Percentiles rank a stretch among this genome's conserved stretches.
Evolutionary conservation across 345 rosid genomes (phyloP).

Genomic region (Turnera subulata): DNA sequence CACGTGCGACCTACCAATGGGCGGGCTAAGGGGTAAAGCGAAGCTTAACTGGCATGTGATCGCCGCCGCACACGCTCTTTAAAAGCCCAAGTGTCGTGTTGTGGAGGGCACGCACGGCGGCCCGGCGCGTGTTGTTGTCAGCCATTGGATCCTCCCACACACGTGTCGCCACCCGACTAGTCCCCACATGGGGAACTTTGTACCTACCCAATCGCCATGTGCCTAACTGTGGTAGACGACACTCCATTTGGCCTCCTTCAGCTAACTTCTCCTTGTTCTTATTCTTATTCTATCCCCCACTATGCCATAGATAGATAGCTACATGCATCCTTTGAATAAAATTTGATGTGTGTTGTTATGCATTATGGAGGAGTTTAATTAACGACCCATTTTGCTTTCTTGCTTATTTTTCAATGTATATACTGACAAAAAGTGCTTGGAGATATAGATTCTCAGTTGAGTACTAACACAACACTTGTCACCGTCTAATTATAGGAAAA

Average conservation of each 20-base stretch:
- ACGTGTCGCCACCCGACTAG: constrained; percentile 9
- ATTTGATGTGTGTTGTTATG: too few species aligned
- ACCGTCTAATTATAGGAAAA: constrained; percentile 7
- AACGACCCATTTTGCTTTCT: too few species aligned
- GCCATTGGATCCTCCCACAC: background rate
- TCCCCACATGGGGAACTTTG: constrained; percentile 28
- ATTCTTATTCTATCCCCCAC: too few species aligned
- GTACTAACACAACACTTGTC: constrained; percentile 17
- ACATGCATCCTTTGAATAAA: too few species aligned
- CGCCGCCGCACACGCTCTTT: constrained; percentile 23
- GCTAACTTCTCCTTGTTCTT: too few species aligned
- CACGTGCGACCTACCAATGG: constrained; percentile 26
- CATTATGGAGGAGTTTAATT: too few species aligned
- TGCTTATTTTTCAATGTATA: too few species aligned
- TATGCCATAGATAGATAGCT: too few species aligned
- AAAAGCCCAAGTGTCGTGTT: constrained; percentile 30
- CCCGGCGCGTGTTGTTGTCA: background rate
- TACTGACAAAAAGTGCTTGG: too few species aligned
- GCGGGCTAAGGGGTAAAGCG: too few species aligned
- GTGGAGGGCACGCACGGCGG: constrained; percentile 15
- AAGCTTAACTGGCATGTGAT: constrained; percentile 20
- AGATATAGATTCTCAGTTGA: too few species aligned
- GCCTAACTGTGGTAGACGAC: constrained; percentile 15
- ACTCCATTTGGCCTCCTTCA: constrained; percentile 16
- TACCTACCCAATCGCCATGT: constrained; percentile 35